Evolutionary conservation across 306 rosid species (phyloP).

Genomic region (Acmispon strigosus): DNA sequence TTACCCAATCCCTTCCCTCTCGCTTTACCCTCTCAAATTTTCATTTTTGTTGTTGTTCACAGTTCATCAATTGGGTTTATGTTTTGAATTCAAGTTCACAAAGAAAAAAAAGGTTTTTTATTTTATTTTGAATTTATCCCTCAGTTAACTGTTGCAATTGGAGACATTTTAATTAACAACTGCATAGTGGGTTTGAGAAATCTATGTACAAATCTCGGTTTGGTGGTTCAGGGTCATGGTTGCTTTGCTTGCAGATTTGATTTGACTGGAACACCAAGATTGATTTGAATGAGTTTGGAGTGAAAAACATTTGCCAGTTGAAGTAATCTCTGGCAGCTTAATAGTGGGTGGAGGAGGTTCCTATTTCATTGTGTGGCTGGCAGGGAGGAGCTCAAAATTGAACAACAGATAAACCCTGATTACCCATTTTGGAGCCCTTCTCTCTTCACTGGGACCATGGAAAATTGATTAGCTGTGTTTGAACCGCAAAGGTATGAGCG

Average conservation of each 20-base stretch:
- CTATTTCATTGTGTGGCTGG: conserved; percentile 3
- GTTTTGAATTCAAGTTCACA: neutral
- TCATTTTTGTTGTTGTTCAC: neutral
- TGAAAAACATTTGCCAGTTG: conserved; percentile 13
- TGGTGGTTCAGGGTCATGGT: conserved; percentile 17
- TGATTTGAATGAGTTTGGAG: conserved; percentile 42
- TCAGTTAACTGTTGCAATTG: neutral
- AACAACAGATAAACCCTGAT: neutral
- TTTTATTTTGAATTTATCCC: neutral
- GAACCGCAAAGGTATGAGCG: conserved; percentile 20
- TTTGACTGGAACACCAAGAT: conserved; percentile 56
- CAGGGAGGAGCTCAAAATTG: conserved; percentile 25
- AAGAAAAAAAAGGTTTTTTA: no score
- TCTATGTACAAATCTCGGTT: conserved; percentile 1
- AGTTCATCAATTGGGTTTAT: neutral
- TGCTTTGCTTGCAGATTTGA: conserved; percentile 46
- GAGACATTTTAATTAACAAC: neutral
- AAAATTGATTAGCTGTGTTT: conserved; percentile 9
- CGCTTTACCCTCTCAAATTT: neutral
- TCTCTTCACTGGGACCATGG: conserved; percentile 10
- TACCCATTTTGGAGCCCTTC: conserved; percentile 28
- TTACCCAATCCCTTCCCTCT: neutral
- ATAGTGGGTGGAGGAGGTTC: neutral
- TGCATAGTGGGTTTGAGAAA: neutral
- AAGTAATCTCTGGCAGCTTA: conserved; percentile 6